Conservation (phyloP, 257 asterid species). For the Catharanthus roseus region DNA sequence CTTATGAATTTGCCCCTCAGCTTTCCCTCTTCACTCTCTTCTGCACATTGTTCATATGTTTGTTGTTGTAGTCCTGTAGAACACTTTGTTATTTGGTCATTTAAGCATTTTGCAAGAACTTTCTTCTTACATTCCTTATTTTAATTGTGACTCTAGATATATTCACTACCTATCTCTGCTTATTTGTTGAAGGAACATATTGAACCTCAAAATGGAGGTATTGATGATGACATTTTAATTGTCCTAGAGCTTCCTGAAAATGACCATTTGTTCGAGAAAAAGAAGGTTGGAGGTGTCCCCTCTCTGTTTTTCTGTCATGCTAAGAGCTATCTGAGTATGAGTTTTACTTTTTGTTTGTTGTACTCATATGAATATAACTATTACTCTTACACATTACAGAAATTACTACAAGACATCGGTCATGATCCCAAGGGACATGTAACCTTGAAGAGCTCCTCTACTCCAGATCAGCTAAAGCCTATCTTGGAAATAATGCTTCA, state of each 20-base stretch:
- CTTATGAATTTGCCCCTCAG: not conserved
- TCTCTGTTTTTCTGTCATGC: not conserved
- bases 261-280: slow-evolving; percentile 52
- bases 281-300: slow-evolving; percentile 42
- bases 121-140: slow-evolving; percentile 4
- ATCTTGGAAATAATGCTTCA: slow-evolving; percentile 37
- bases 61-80: not conserved
- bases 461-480: slow-evolving; percentile 38
- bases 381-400: slow-evolving; percentile 32
- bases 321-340: not conserved
- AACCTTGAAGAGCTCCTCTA: slow-evolving; percentile 34
- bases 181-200: slow-evolving; percentile 38
- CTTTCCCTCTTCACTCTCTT: not conserved
- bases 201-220: slow-evolving; percentile 19
- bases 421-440: slow-evolving; percentile 25
- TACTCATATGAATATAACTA: slow-evolving; percentile 2
- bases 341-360: not conserved
- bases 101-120: not conserved
- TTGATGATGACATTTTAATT: slow-evolving; percentile 37
- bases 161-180: not conserved
- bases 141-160: not conserved
- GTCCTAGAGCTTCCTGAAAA: slow-evolving; percentile 51
- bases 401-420: slow-evolving; percentile 44
- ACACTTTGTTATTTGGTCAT: not conserved
- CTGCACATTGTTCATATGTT: not conserved